A percentile compares a stretch with the other conserved stretches of the same genome.
phyloP scores from a whole-genome alignment of 257 asterid genomes.

The Gentiana macrophylla region DNA sequence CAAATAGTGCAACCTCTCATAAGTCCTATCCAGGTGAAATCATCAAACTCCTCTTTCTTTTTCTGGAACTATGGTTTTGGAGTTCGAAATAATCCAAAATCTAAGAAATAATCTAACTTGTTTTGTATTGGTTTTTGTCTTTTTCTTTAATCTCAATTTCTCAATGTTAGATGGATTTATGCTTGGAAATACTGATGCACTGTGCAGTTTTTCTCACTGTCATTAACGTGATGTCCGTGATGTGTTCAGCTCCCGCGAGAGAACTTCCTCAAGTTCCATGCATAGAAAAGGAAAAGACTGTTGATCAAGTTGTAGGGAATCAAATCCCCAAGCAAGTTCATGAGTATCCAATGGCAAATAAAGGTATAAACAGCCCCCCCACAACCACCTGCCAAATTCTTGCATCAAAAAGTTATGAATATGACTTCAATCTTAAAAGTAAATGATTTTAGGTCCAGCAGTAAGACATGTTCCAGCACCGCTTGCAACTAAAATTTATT shows the following conservation, averaged over 20 bases:
- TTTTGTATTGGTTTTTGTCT: background rate
- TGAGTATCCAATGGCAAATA: conserved; percentile 7
- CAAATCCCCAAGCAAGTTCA: conserved; percentile 8
- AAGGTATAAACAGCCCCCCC: conserved; percentile 10
- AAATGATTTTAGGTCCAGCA: conserved; percentile 15
- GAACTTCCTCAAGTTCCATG: conserved; percentile 15
- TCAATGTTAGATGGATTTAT: conserved; percentile 8
- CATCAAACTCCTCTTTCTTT: conserved; percentile 15
- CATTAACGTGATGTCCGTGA: conserved; percentile 10
- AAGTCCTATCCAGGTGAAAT: conserved; percentile 39
- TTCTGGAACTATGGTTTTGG: conserved; percentile 2
- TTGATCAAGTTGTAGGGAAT: conserved; percentile 10
- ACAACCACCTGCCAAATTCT: background rate
- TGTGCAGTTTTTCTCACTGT: background rate
- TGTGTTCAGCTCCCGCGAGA: conserved; percentile 12
- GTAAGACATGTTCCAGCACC: conserved; percentile 68
- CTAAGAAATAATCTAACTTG: background rate
- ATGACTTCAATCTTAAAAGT: conserved; percentile 3
- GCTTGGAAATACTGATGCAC: no score
- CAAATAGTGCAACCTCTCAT: conserved; percentile 27
- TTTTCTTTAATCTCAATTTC: background rate
- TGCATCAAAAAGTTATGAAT: background rate
- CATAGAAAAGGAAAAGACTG: conserved; percentile 13
- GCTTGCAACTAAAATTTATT: conserved; percentile 80
- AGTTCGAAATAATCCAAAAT: no score